phyloP scores from a whole-genome alignment of 140 eudicot genomes.

The Cichorium intybus region DNA sequence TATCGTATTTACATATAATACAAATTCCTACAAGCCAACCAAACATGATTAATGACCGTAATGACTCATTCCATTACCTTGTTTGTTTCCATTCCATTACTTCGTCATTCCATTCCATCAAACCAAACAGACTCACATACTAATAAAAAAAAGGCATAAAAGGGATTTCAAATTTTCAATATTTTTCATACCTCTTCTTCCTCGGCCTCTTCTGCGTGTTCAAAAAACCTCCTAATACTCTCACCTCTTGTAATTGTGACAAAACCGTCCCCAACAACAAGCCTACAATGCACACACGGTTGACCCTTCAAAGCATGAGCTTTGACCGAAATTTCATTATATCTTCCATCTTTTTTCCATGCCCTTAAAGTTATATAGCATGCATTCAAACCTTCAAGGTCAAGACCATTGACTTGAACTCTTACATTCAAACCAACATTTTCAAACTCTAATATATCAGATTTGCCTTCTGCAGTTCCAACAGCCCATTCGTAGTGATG shows the following conservation, averaged over 20 bases:
- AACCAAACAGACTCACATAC: background rate
- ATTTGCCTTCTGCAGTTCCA: constrained; percentile 94
- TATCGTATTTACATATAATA: too few species aligned
- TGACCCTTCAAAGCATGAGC: constrained; percentile 96
- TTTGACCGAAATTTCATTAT: constrained; percentile 74
- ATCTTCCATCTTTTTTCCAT: constrained; percentile 88
- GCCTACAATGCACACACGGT: constrained; percentile 94
- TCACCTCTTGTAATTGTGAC: constrained; percentile 82
- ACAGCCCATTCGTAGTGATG: constrained; percentile 97
- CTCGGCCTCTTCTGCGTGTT: constrained; percentile 97
- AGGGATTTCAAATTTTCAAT: background rate
- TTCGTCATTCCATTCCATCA: too few species aligned
- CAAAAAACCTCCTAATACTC: constrained; percentile 80
- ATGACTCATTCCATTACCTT: too few species aligned
- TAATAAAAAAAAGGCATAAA: background rate
- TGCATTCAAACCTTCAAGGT: constrained; percentile 66
- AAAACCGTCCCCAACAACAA: constrained; percentile 88
- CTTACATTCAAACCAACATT: constrained; percentile 82
- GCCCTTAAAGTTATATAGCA: constrained; percentile 97
- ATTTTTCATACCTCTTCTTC: constrained; percentile 84
- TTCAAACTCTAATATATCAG: constrained; percentile 79
- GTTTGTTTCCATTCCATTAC: too few species aligned
- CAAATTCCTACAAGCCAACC: too few species aligned
- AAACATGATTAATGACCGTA: too few species aligned
- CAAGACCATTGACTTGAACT: constrained; percentile 75